Evolutionary conservation across 176 grass and related monocot species (phyloP), one percentile per base, ranked within the genome.

Genomic region (Avena atlantica): DNA sequence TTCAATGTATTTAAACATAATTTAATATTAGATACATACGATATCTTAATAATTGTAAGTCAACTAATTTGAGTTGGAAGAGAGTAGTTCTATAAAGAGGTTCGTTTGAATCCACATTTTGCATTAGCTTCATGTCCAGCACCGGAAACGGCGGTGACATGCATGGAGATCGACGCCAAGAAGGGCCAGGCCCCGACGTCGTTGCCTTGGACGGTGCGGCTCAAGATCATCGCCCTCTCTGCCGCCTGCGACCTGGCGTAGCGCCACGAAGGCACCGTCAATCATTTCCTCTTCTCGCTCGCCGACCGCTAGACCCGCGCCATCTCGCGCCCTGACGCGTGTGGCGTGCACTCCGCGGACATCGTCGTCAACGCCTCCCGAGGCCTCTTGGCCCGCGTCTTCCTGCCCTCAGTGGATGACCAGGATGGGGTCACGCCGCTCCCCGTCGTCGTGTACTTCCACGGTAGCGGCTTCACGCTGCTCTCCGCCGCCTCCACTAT

Each of bases 201-300:
- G 72, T 53, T 91, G 27, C 89, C 92, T 19, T 94, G 83, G 83
- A 72, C 23, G 87, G 84, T 61, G 55, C 77, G 85, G 2, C 11
- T 95, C 51, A 25, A 78, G 86, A 19, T 81, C 21, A 6, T 74
- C 4, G 21, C 17, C 49, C 76, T 83, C 25, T 2, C 19, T 0
- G 31, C 23, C 14, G 20, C 11, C 50, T 76, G 16, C 21, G 85
- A 88, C 87, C 17, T 36, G 9, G 37, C 86, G 4, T 77, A 82
- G 84, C 86, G 93, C 16, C 69, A 44, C 13, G 55, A 95, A 75
- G 93, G 88, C 79, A 92, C 88, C 1, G 62, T 92, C 40, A 95
- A 91, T 76, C 93, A 88, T 63, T n/a, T 1, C 13, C 13, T 87
- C 64, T 79, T 92, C 80, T 78, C 70, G 19, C 9, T 92, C 45